These are phyloP conservation scores for Botrytis tulipae DNA, from an alignment of 2,329 filamentous ascomycete species.

Conservation along the genomic window DNA sequence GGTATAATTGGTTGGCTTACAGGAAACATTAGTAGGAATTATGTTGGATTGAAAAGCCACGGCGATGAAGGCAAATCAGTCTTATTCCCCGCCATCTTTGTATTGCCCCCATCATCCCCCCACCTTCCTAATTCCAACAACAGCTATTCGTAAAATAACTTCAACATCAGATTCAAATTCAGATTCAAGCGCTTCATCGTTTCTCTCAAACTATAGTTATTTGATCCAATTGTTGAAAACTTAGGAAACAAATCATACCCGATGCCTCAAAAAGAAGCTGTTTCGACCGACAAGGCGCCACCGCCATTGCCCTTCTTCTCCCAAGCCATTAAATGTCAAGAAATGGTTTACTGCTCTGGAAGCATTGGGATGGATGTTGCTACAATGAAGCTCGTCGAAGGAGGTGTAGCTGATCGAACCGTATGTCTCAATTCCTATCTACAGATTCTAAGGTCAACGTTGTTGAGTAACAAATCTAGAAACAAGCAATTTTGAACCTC, in stretches of 20 bases:
- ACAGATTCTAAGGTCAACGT: neutral
- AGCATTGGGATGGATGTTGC: conserved; percentile 56
- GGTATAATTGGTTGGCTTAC: no score
- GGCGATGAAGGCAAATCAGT: neutral
- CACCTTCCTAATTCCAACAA: neutral
- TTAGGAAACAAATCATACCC: conserved; percentile 6
- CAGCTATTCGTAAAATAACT: neutral
- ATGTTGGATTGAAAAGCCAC: neutral
- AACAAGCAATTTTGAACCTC: conserved; percentile 59
- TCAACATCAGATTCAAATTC: neutral
- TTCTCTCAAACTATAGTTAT: neutral
- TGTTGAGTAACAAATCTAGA: conserved; percentile 35
- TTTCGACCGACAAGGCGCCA: conserved; percentile 41
- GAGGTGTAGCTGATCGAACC: conserved; percentile 53
- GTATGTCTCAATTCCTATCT: conserved; percentile 41
- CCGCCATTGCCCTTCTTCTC: conserved; percentile 55
- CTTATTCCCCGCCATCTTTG: neutral
- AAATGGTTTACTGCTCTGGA: conserved; percentile 70
- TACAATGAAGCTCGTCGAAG: conserved; percentile 55
- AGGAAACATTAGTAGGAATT: neutral
- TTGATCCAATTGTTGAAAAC: conserved; percentile 39
- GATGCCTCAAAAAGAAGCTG: conserved; percentile 28
- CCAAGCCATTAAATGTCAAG: conserved; percentile 60
- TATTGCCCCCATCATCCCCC: neutral
- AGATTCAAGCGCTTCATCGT: neutral